Base-by-base conservation (phyloP, 441 rosid genomes). In the Pelargonium fulgidum region DNA sequence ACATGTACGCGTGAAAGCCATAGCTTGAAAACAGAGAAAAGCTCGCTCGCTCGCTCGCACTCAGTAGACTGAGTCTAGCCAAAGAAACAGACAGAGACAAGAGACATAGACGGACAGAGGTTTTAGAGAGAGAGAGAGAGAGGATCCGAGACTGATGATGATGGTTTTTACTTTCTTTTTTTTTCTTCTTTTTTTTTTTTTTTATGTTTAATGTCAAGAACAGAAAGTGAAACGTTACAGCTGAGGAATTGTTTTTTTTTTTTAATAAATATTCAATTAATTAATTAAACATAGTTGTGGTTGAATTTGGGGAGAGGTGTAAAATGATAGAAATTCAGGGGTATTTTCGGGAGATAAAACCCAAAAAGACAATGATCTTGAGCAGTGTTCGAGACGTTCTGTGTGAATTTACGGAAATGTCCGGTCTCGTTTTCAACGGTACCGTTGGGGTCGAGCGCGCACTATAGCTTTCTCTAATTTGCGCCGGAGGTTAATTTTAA, bases 41-140 rank as follows among this genome's bases (percentile, higher is more conserved):
- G 63, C 14, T 59, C 19, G 26, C 39, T 33, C 39, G 7, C 14
- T 59, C 19, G 13, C 41, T 36, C 41, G 0, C 19, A 7, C n/a
- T 24, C 39, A 22, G 64, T 61, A 13, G 64, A 61, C n/a, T 22
- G 33, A 22, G 63, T 59, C 63, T 59, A 59, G 63, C 11, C 39
- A 61, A 33, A 61, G 36, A 61, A 61, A 24, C 64, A 52, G 59
- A n/a, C 59, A n/a, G 19, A 13, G 59, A 52, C 59, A 52, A 52
- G 16, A 7, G 16, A n/a, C 7, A 52, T 13, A 7, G 16, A n/a
- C 7, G 16, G 17, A 44, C 48, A 8, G 59, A 52, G 59, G 59
- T 59, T 26, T 61, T 61, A 24, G 39, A 58, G 63, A 59, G 64
- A 24, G 39, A 58, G 63, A 59, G 64, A 59, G 64, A 52, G 59